A percentile compares a stretch with the other conserved stretches of the same genome.
Conservation (phyloP, 257 asterid genomes). For the Lithospermum erythrorhizon region DNA sequence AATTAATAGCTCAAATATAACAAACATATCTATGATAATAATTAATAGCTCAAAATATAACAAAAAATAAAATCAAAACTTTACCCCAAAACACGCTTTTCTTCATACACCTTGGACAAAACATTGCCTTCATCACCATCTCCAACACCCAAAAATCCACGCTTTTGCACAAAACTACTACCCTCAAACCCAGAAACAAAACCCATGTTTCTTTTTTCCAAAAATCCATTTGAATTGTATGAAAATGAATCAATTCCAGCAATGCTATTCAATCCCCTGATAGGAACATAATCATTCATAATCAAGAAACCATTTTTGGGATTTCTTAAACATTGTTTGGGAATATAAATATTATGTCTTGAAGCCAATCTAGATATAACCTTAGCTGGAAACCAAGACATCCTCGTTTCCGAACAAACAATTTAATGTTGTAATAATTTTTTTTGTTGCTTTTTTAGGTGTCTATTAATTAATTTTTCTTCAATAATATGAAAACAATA, state of each 20-base stretch:
- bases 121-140: conserved; percentile 67
- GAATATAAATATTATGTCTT: conserved; percentile 19
- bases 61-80: not conserved
- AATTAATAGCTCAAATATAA: not conserved
- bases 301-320: conserved; percentile 5
- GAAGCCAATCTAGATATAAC: conserved; percentile 27
- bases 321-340: conserved; percentile 21
- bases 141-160: conserved; percentile 79
- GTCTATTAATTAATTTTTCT: too few species aligned
- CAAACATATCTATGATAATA: not conserved
- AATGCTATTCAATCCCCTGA: conserved; percentile 41
- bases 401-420: conserved; percentile 2
- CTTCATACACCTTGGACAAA: conserved; percentile 64
- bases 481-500: not conserved
- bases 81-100: conserved; percentile 74
- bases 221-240: conserved; percentile 1
- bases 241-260: conserved; percentile 22
- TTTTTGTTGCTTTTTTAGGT: too few species aligned
- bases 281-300: conserved; percentile 19
- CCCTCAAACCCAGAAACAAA: conserved; percentile 10
- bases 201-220: conserved; percentile 12
- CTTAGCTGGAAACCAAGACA: conserved; percentile 50
- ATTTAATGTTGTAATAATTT: too few species aligned
- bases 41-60: not conserved
- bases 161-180: conserved; percentile 30